A percentile compares a stretch with the other conserved stretches of the same genome.
Conservation (phyloP, 192 early-diverging fungal genomes). For the Entomortierella parvispora region DNA sequence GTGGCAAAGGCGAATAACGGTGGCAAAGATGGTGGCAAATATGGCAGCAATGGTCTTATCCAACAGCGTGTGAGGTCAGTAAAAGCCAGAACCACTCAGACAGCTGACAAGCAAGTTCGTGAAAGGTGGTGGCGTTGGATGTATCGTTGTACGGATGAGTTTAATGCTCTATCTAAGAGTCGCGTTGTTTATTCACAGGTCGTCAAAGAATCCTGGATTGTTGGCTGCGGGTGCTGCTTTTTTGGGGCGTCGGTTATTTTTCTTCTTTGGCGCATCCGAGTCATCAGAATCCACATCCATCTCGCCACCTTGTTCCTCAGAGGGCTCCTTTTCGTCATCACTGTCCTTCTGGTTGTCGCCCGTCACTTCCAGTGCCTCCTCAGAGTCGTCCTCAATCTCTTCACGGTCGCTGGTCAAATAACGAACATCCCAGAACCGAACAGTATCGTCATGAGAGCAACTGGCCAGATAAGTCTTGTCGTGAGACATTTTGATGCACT, state of each 20-base stretch:
- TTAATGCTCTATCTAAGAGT: too few relatives aligned
- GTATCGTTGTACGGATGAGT: too few relatives aligned
- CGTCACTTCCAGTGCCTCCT: conserved; percentile 57
- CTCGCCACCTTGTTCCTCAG: conserved; percentile 22
- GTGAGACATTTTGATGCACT: conserved; percentile 76
- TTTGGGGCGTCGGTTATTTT: conserved; percentile 35
- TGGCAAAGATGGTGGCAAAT: too few relatives aligned
- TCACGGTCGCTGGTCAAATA: conserved; percentile 64
- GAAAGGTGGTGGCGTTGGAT: too few relatives aligned
- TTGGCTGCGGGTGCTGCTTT: conserved; percentile 23
- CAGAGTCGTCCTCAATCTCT: conserved; percentile 55
- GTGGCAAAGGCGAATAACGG: too few relatives aligned
- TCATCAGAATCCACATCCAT: conserved; percentile 52
- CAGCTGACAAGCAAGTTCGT: too few relatives aligned
- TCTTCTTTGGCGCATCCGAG: conserved; percentile 47
- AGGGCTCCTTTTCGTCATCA: conserved; percentile 24
- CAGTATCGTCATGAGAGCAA: conserved; percentile 85
- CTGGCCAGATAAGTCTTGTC: conserved; percentile 82
- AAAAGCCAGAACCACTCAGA: too few relatives aligned
- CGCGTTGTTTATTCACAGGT: too few relatives aligned
- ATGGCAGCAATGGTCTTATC: too few relatives aligned
- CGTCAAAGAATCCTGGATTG: conserved; percentile 46
- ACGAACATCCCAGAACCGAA: conserved; percentile 90
- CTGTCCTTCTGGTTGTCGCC: conserved; percentile 58
- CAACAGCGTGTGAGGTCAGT: too few relatives aligned